Evolutionary conservation across 2,329 filamentous ascomycete species (phyloP), one percentile per base, ranked within the genome.

Genomic region (Exophiala sp.): DNA sequence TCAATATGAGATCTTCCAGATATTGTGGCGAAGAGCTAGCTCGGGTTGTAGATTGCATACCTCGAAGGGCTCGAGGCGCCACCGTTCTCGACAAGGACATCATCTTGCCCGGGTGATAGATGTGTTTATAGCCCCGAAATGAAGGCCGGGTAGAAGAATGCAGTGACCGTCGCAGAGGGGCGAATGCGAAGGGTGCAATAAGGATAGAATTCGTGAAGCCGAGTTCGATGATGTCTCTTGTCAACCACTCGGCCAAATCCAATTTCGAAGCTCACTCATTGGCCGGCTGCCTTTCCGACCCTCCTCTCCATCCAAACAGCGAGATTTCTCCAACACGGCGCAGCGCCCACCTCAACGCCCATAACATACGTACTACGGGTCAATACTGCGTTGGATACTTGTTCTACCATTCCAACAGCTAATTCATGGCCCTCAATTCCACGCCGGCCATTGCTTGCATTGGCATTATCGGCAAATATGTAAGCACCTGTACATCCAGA

Each of bases 391-490:
- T n/a, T 3, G 29, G 6, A 10, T n/a, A 32, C 29, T 9, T 7
- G 19, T 19, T 27, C 38, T n/a, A 39, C 37, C 21, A 19, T 32
- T 21, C 13, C 8, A 43, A 13, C 29, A 32, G 10, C 19, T 38
- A 16, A 32, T 40, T 32, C 14, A 60, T 58, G 58, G 56, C 53
- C 18, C 46, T 58, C 39, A 57, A 57, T 32, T 52, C 73, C 32
- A 65, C 68, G 48, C 85, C 91, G 23, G 88, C 85, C 29, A 93
- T 97, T 69, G 90, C 88, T 68, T 95, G 90, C 66, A 83, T 98
- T 62, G 90, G 89, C 68, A 77, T 97, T 45, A 94, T 98, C 63
- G 91, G 93, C 60, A 89, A 93, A 71, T 86, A 94, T 69, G 90
- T 95, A 76, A 62, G 77, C 50, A 38, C 21, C 22, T 41, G 19